Percentiles rank a stretch among this genome's conserved stretches.
Conservation (phyloP, 257 asterid species). For the Paraleonurus japonicus region DNA sequence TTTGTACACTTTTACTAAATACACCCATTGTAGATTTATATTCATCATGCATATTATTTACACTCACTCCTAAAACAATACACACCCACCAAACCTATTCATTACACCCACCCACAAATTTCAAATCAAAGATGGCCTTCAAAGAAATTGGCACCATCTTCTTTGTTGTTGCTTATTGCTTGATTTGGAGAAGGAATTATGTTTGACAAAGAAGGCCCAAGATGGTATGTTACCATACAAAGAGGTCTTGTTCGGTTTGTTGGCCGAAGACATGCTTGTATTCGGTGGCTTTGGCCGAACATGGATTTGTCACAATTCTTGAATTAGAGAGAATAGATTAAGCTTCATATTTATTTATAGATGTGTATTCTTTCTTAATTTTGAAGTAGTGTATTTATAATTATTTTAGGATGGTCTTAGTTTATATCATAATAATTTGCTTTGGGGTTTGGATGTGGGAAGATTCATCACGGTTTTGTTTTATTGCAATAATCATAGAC, state of each 20-base stretch:
- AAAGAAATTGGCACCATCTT: too few relatives aligned
- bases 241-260: not conserved
- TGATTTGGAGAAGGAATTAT: too few relatives aligned
- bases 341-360: not conserved
- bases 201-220: too few relatives aligned
- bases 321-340: not conserved
- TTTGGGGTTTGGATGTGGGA: not conserved
- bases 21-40: not conserved
- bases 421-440: not conserved
- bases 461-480: not conserved
- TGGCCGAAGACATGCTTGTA: not conserved
- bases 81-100: not conserved
- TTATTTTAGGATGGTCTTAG: not conserved
- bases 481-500: not conserved
- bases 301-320: not conserved
- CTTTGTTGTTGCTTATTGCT: too few relatives aligned
- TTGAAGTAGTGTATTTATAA: not conserved
- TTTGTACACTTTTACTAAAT: not conserved
- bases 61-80: not conserved
- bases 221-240: too few relatives aligned
- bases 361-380: too few relatives aligned
- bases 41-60: not conserved
- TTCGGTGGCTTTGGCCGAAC: not conserved
- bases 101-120: too few relatives aligned
- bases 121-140: too few relatives aligned